Percentiles rank a stretch among this genome's conserved stretches.
Evolutionary conservation across 805 yeast species (phyloP).

Genomic region (Wickerhamomyces rabaulensis): DNA sequence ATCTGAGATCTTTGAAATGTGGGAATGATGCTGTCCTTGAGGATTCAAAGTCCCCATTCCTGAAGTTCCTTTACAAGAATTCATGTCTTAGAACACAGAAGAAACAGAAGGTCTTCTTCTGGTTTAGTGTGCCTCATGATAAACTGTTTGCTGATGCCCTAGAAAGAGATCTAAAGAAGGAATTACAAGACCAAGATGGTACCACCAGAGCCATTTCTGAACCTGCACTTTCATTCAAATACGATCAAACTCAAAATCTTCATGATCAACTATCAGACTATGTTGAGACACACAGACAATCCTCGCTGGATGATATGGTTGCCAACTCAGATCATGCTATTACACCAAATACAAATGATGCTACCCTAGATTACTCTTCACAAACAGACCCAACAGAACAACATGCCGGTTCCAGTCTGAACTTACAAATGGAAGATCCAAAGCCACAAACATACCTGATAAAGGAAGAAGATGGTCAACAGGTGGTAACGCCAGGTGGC

Average conservation of each 20-base stretch:
- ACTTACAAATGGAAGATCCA: conserved; percentile 3
- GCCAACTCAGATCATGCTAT: neutral
- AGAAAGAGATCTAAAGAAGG: conserved; percentile 86
- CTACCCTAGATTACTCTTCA: neutral
- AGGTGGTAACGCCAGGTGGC: conserved; percentile 17
- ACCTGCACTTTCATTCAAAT: conserved; percentile 75
- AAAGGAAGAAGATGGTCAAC: conserved; percentile 18
- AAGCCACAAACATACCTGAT: conserved; percentile 15
- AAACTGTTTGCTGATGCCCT: conserved; percentile 87
- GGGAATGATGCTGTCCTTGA: conserved; percentile 86
- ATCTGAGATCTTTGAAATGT: conserved; percentile 77
- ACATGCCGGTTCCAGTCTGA: neutral
- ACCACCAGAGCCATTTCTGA: conserved; percentile 71
- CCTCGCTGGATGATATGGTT: neutral
- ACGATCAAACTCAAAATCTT: conserved; percentile 46
- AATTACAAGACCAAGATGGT: conserved; percentile 50
- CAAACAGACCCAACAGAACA: neutral
- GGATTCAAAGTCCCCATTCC: conserved; percentile 77
- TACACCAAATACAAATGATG: neutral
- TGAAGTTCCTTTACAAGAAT: conserved; percentile 79
- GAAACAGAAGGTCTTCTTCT: conserved; percentile 93
- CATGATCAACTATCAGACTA: conserved; percentile 48
- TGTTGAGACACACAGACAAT: conserved; percentile 27
- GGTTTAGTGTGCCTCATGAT: conserved; percentile 96
- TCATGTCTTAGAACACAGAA: conserved; percentile 90